Conservation (phyloP, 192 early-diverging fungal species). For the Umbelopsis vinacea region DNA sequence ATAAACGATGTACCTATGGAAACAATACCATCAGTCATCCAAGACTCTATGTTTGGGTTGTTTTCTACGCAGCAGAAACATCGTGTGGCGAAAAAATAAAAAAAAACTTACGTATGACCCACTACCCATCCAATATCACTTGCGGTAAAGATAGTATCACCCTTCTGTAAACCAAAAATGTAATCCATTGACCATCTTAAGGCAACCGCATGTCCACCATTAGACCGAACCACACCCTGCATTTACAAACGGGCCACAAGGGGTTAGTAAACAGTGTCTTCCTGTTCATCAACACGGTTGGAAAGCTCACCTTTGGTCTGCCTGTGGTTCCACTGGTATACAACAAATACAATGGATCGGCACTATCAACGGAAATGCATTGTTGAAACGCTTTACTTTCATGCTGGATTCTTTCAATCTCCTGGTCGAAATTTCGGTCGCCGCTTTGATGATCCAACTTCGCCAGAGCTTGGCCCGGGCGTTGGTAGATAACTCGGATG, state of each 20-base stretch:
- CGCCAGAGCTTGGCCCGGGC: conserved; percentile 61
- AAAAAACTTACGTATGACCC: conserved; percentile 58
- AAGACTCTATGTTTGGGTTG: no score
- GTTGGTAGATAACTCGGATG: conserved; percentile 65
- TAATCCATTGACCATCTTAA: conserved; percentile 71
- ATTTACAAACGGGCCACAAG: background rate
- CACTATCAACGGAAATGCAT: conserved; percentile 63
- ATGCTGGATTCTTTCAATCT: conserved; percentile 47
- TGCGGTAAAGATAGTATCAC: conserved; percentile 80
- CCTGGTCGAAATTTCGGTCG: conserved; percentile 58
- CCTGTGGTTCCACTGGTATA: conserved; percentile 82
- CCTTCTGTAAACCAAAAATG: conserved; percentile 71
- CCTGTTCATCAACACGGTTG: background rate
- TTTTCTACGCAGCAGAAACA: background rate
- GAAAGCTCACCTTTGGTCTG: conserved; percentile 70
- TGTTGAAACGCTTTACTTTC: conserved; percentile 44
- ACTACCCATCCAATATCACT: conserved; percentile 91
- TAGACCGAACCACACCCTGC: conserved; percentile 56
- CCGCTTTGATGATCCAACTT: conserved; percentile 55
- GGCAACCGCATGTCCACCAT: conserved; percentile 76
- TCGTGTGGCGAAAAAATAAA: background rate
- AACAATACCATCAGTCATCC: background rate
- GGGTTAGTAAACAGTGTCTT: background rate
- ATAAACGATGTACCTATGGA: conserved; percentile 73
- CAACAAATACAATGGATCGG: conserved; percentile 82